Evolutionary conservation across 2,329 filamentous ascomycete genomes (phyloP).

Genomic region (Colletotrichum sublineola): DNA sequence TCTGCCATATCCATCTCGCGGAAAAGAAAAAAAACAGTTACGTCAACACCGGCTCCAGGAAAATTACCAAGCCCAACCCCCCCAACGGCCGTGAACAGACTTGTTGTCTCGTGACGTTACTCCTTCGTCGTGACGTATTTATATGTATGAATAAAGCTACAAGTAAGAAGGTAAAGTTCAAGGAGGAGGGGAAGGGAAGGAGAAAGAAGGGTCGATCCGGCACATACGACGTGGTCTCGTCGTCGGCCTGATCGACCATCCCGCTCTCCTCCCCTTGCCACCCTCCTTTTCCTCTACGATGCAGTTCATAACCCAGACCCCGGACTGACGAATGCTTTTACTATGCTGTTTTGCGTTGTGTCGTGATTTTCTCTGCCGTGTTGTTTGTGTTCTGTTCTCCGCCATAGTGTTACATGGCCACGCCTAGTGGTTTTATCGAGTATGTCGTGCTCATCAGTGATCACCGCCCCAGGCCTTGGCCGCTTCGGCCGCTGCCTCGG

Average conservation of each 20-base stretch:
- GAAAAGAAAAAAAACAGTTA: background rate
- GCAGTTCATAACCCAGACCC: slow-evolving; percentile 10
- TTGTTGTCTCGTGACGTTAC: no score
- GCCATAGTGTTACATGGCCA: background rate
- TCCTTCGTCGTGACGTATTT: background rate
- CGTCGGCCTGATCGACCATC: background rate
- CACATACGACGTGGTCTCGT: background rate
- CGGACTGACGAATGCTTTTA: slow-evolving; percentile 3
- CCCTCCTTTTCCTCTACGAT: background rate
- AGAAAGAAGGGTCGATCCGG: background rate
- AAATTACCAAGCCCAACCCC: background rate
- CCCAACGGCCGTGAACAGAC: background rate
- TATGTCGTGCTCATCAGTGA: background rate
- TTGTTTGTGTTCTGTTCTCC: background rate
- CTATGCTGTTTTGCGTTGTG: slow-evolving; percentile 18
- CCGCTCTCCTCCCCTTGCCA: background rate
- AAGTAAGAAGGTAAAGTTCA: background rate
- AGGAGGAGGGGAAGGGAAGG: background rate
- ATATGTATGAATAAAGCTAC: slow-evolving; percentile 19
- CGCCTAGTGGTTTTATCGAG: background rate
- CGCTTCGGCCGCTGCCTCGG: slow-evolving; percentile 38
- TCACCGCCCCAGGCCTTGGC: slow-evolving; percentile 35
- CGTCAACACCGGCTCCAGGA: background rate
- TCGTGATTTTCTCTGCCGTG: background rate
- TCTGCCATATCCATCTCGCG: background rate